Conservation (phyloP, 768 basidiomycete species). For the Floccularia luteovirens region DNA sequence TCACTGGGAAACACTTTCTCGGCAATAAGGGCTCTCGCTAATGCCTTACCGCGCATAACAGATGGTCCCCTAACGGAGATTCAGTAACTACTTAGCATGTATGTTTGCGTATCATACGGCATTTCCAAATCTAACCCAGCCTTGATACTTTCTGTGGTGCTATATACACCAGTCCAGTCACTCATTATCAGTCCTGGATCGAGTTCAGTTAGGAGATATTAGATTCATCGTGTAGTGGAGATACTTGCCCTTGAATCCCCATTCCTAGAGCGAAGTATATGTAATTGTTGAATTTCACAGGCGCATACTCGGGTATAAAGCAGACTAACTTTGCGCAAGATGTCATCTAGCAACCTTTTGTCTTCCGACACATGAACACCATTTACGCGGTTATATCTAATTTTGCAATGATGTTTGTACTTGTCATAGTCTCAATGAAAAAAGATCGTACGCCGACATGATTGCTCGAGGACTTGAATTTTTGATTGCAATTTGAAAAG, state of each 20-base stretch:
- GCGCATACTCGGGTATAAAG: background rate
- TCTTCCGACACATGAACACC: constrained; percentile 54
- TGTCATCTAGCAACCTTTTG: constrained; percentile 37
- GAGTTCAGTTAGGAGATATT: background rate
- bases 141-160: constrained; percentile 41
- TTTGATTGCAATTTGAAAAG: constrained; percentile 53
- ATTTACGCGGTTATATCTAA: constrained; percentile 53
- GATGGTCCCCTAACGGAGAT: constrained; percentile 29
- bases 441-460: constrained; percentile 43
- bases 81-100: background rate
- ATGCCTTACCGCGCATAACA: constrained; percentile 37
- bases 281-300: background rate
- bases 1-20: constrained; percentile 36
- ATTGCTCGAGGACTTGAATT: constrained; percentile 48
- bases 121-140: constrained; percentile 62
- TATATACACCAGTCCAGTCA: constrained; percentile 49
- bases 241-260: constrained; percentile 44
- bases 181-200: constrained; percentile 46
- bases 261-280: constrained; percentile 32
- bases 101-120: constrained; percentile 27
- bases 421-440: background rate
- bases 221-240: background rate
- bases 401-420: background rate
- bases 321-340: constrained; percentile 36
- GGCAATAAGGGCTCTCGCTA: constrained; percentile 27